Base-by-base conservation (phyloP, 768 basidiomycete species). In the Nidula microcarpa region DNA sequence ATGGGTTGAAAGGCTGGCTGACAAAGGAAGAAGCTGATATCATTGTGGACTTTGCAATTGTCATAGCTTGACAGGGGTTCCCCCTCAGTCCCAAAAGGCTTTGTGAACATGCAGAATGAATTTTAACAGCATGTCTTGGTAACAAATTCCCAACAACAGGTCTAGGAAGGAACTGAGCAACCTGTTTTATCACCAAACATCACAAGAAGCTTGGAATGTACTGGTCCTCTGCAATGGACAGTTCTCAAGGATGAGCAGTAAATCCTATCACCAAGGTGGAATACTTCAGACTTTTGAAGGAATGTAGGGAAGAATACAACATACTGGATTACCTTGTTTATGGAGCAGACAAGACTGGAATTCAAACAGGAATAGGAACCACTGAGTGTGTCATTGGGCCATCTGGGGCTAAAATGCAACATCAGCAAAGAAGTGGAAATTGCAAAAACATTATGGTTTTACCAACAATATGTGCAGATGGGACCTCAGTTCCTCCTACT, bases 111-210 rank as follows among this genome's bases (percentile, higher is more conserved):
- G 71, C 68, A 33, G 62, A 76, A 54, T 39, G 52, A 3, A 68
- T 74, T 32, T 56, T 54, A 33, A 39, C 45, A 6, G 68, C 71
- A 13, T 52, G 58, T 0, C 57, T 66, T 33, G 68, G 70, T 7
- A 50, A 59, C 36, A 34, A 52, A 35, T 74, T 72, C 50, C 71
- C 65, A 5, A 45, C 47, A 9, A 30, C 23, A 7, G 68, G 72
- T 35, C 65, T 75, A 36, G 72, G 74, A 1, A 61, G 63, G 23
- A 63, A 71, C 13, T 77, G 73, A 74, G 68, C 69, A 3, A n/a
- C 55, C 16, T 55, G 61, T 5, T 74, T 74, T 55, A 17, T 61
- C 10, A 51, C 59, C 49, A 61, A 63, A 50, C 64, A 77, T 53
- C 46, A 49, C 1, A 53, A 68, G 16, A 33, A 50, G 5, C 51